Conservation (phyloP, 345 rosid genomes). For the Acer yangbiense region DNA sequence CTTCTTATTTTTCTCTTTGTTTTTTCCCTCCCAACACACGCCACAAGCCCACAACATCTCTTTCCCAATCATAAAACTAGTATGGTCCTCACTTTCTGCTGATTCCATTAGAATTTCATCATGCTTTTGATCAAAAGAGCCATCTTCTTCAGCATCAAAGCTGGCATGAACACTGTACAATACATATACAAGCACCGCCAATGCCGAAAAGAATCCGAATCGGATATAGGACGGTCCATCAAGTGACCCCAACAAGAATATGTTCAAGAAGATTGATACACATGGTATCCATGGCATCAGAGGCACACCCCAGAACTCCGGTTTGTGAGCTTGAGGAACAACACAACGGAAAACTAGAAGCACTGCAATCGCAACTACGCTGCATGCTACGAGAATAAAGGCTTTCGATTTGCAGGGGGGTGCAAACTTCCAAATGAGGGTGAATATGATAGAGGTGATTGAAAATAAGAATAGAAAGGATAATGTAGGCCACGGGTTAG, state of each 20-base stretch:
- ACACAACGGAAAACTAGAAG: conserved; percentile 47
- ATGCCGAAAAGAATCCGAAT: conserved; percentile 67
- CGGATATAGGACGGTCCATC: conserved; percentile 68
- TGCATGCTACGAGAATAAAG: conserved; percentile 51
- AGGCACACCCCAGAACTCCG: conserved; percentile 90
- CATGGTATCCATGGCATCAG: conserved; percentile 94
- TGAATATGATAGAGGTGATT: conserved; percentile 57
- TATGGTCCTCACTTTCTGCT: conserved; percentile 35
- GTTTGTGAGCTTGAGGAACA: conserved; percentile 70
- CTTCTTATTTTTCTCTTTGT: too few relatives aligned
- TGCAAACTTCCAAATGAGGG: conserved; percentile 67
- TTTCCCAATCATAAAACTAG: background rate
- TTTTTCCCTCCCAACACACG: too few relatives aligned
- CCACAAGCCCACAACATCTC: too few relatives aligned
- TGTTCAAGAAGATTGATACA: conserved; percentile 74
- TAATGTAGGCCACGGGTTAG: conserved; percentile 73
- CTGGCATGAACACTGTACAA: conserved; percentile 93
- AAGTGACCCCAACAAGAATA: conserved; percentile 76
- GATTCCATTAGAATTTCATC: conserved; percentile 43
- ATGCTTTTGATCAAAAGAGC: conserved; percentile 42
- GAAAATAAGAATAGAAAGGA: conserved; percentile 70
- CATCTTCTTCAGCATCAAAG: conserved; percentile 67
- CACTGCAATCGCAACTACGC: conserved; percentile 44
- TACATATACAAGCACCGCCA: conserved; percentile 64
- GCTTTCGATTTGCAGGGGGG: conserved; percentile 56